A percentile compares a stretch with the other conserved stretches of the same genome.
These are phyloP conservation scores for Periconia digitata DNA, from an alignment of 2,329 filamentous ascomycete genomes.

Conservation along the genomic window DNA sequence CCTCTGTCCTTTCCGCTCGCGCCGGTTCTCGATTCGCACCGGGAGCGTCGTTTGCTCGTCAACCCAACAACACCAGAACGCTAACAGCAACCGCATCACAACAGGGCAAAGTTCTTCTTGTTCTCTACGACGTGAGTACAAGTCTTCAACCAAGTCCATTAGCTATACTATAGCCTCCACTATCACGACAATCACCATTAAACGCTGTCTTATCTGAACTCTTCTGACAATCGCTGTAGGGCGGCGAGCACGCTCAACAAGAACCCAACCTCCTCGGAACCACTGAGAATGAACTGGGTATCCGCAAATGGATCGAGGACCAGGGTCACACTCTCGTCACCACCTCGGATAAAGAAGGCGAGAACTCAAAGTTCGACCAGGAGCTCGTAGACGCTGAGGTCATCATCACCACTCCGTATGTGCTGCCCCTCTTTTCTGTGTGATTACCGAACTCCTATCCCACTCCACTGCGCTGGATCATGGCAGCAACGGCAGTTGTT, in stretches of 20 bases:
- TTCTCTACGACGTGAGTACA: conserved; percentile 81
- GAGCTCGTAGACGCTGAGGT: conserved; percentile 96
- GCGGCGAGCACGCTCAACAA: conserved; percentile 82
- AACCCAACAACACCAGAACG: conserved; percentile 58
- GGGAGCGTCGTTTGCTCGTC: conserved; percentile 48
- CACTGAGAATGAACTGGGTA: conserved; percentile 96
- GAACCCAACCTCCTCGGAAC: conserved; percentile 89
- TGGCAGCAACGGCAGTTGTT: background rate
- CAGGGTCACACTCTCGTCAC: conserved; percentile 96
- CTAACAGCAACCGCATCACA: conserved; percentile 66
- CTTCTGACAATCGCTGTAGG: conserved; percentile 47
- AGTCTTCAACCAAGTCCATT: conserved; percentile 7
- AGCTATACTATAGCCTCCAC: background rate
- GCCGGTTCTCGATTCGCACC: conserved; percentile 43
- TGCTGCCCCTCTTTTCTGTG: conserved; percentile 3
- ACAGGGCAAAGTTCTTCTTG: conserved; percentile 94
- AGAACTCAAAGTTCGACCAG: conserved; percentile 90
- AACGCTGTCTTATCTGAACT: background rate
- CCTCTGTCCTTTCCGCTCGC: conserved; percentile 53
- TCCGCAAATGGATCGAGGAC: conserved; percentile 96
- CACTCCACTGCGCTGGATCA: background rate
- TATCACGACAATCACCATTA: background rate
- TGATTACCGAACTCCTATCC: background rate
- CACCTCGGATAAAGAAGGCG: conserved; percentile 95
- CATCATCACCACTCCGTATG: conserved; percentile 97